Evolutionary conservation across 75 land plant species (phyloP).

Genomic region (Selaginella tamariscina): DNA sequence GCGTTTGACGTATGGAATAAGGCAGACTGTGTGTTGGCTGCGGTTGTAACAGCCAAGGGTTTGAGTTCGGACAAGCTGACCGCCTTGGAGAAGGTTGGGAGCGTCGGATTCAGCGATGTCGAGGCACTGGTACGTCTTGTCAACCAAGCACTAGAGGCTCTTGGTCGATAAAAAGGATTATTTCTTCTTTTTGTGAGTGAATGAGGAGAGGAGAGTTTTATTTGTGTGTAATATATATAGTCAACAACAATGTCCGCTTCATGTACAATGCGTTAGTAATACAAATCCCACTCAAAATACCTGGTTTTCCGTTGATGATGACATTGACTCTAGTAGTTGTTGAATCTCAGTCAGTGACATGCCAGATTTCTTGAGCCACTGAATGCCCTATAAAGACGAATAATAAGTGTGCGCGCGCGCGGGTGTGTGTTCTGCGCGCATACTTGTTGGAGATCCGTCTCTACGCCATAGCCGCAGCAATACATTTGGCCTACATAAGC

Average conservation of each 20-base stretch:
- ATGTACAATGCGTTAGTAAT: too few species aligned
- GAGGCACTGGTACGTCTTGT: slow-evolving; percentile 61
- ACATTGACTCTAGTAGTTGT: too few species aligned
- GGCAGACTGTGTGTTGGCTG: slow-evolving; percentile 44
- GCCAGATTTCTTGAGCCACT: too few species aligned
- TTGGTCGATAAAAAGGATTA: slow-evolving; percentile 25
- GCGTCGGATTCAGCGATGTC: slow-evolving; percentile 71
- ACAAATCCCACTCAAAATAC: too few species aligned
- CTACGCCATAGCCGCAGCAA: slow-evolving; percentile 63
- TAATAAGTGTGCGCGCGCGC: too few species aligned
- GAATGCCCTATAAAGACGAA: too few species aligned
- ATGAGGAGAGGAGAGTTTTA: not conserved
- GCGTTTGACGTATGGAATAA: slow-evolving; percentile 69
- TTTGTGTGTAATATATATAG: not conserved
- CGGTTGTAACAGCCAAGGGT: slow-evolving; percentile 30
- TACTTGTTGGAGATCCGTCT: slow-evolving; percentile 51
- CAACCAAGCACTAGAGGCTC: slow-evolving; percentile 57
- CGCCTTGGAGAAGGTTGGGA: slow-evolving; percentile 68
- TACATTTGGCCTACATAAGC: slow-evolving; percentile 82
- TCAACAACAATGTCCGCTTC: too few species aligned
- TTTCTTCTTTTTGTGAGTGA: not conserved
- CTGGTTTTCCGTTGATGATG: too few species aligned
- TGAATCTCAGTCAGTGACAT: too few species aligned
- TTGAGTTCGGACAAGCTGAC: slow-evolving; percentile 31
- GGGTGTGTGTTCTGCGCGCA: too few species aligned